phyloP scores from a whole-genome alignment of 306 rosid species.

The Vigna angularis region DNA sequence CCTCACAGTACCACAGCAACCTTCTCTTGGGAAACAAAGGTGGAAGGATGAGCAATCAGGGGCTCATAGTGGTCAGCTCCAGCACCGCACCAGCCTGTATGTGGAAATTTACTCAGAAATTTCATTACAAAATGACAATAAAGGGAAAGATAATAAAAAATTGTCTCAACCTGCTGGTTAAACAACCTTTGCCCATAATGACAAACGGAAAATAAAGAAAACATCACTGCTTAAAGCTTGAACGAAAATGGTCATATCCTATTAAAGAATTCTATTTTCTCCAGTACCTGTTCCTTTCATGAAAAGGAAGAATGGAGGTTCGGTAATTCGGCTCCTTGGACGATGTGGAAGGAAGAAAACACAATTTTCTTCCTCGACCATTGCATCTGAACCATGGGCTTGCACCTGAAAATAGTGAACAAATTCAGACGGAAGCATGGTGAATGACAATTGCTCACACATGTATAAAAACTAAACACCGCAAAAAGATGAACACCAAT shows the following conservation, averaged over 20 bases:
- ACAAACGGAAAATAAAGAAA: background rate
- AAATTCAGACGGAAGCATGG: constrained; percentile 40
- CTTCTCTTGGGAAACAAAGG: constrained; percentile 82
- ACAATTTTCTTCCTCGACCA: constrained; percentile 97
- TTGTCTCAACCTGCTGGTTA: background rate
- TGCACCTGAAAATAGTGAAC: constrained; percentile 71
- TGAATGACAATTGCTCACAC: constrained; percentile 10
- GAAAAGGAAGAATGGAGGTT: constrained; percentile 91
- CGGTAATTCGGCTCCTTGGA: constrained; percentile 80
- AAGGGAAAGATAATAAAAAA: background rate
- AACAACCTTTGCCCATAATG: background rate
- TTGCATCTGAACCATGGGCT: constrained; percentile 98
- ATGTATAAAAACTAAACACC: constrained; percentile 2
- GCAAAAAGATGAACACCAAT: background rate
- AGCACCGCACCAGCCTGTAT: constrained; percentile 98
- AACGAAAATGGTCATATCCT: background rate
- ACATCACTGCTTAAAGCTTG: background rate
- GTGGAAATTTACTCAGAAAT: constrained; percentile 29
- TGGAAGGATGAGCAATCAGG: constrained; percentile 77
- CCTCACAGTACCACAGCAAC: constrained; percentile 90
- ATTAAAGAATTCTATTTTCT: background rate
- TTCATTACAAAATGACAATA: background rate
- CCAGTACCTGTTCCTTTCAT: constrained; percentile 98
- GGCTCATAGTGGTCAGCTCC: constrained; percentile 99
- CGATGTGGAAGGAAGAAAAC: constrained; percentile 98